Base-by-base conservation (phyloP, 176 grass and related monocot species). In the Ampelocalamus luodianensis region DNA sequence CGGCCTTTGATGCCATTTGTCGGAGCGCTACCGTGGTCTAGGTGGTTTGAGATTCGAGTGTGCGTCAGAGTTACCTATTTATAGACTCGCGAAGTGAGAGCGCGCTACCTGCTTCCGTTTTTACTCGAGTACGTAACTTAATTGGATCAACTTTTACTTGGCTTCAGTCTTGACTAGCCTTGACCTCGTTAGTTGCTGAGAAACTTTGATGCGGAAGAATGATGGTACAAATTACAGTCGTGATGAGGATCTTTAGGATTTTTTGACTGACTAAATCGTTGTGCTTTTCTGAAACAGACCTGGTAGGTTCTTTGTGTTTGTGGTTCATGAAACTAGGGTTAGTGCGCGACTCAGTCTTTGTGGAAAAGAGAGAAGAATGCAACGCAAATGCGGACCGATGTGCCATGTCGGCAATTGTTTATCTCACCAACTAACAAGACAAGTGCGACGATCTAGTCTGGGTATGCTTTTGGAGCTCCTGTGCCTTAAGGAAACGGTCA, bases 1-100 rank as follows among this genome's bases (percentile, higher is more conserved):
- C 3, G 23, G 24, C 24, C 92, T 44, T 77, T 4, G 78, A 54
- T 14, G 89, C 56, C 89, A 88, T 84, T 64, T 27, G 48, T 86
- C 72, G 38, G 65, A 16, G 14, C 40, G 34, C 39, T n/a, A 6
- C 2, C 11, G 4, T 8, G 4, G 16, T 59, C 11, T 59, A 5
- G 11, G 26, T 51, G 20, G 78, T 17, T 68, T 16, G 20, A 53
- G 74, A 76, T 43, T n/a, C 24, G 1, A 14, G 62, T 44, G 7
- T 15, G 42, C 43, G 61, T 68, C 23, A 3, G 46, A 49, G 13
- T 74, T 84, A 8, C 46, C n/a, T 49, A 79, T 49, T 84, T 84
- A 74, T 79, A 79, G 14, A n/a, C 58, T 13, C 34, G 10, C 10
- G 74, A 60, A 65, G 14, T 2, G 27, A 16, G 24, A 2, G 8